Evolutionary conservation across 2,329 filamentous ascomycete genomes (phyloP).

Genomic region (Cladosporium colombiae): DNA sequence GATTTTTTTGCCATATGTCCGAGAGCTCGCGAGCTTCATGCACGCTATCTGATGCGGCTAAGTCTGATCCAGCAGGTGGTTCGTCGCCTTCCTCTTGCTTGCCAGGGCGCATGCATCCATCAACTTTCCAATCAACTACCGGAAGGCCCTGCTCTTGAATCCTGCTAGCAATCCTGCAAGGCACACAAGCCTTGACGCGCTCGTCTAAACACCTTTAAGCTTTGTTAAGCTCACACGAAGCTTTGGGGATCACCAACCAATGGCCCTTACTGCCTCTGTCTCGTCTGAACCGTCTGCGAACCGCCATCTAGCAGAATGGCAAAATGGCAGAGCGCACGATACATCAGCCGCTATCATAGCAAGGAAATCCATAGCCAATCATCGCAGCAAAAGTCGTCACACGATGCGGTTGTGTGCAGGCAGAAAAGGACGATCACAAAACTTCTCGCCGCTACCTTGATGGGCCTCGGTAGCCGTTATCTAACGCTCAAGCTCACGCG

Average conservation of each 20-base stretch:
- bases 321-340: background rate
- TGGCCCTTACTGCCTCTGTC: background rate
- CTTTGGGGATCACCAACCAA: background rate
- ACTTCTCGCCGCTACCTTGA: background rate
- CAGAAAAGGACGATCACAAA: background rate
- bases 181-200: background rate
- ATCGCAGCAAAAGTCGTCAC: background rate
- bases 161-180: background rate
- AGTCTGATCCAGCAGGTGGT: slow-evolving; percentile 5
- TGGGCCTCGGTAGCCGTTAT: background rate
- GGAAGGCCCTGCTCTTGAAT: background rate
- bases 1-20: background rate
- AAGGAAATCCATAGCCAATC: background rate
- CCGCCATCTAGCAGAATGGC: background rate
- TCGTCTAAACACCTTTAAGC: background rate
- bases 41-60: background rate
- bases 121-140: background rate
- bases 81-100: background rate
- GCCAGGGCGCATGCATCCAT: background rate
- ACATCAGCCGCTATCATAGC: background rate
- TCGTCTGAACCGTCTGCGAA: background rate
- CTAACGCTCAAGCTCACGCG: background rate
- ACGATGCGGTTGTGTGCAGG: background rate
- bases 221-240: slow-evolving; percentile 6
- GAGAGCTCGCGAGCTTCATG: background rate